phyloP scores from a whole-genome alignment of 2,329 filamentous ascomycete species.

The Teratosphaeriaceae sp. region DNA sequence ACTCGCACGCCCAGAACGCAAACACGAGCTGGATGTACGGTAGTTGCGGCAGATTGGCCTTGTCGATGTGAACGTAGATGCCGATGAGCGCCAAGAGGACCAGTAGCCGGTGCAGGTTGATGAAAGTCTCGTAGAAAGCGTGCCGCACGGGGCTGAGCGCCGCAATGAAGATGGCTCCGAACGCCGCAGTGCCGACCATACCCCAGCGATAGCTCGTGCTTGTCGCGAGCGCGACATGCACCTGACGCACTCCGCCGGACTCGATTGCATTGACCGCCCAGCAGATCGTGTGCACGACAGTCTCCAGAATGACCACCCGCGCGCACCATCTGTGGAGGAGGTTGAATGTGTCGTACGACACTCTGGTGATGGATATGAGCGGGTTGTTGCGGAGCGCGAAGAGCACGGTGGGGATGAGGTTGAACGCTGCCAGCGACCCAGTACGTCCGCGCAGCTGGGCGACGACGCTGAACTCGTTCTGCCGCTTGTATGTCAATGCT shows the following conservation, averaged over 20 bases:
- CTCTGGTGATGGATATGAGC: slow-evolving; percentile 69
- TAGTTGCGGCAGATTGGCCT: slow-evolving; percentile 61
- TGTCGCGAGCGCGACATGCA: slow-evolving; percentile 48
- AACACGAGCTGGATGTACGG: slow-evolving; percentile 69
- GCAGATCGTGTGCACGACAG: slow-evolving; percentile 61
- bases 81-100: slow-evolving; percentile 61
- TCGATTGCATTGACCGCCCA: slow-evolving; percentile 63
- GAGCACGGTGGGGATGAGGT: slow-evolving; percentile 86
- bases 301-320: slow-evolving; percentile 62
- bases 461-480: slow-evolving; percentile 49
- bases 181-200: slow-evolving; percentile 51
- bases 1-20: slow-evolving; percentile 69
- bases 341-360: slow-evolving; percentile 97
- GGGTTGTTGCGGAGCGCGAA: slow-evolving; percentile 92
- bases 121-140: slow-evolving; percentile 95
- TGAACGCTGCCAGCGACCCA: slow-evolving; percentile 76
- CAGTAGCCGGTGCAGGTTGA: slow-evolving; percentile 75
- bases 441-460: slow-evolving; percentile 82
- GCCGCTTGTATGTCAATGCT: slow-evolving; percentile 52
- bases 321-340: slow-evolving; percentile 80
- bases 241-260: slow-evolving; percentile 55
- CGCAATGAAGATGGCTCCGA: slow-evolving; percentile 61
- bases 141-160: slow-evolving; percentile 78
- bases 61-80: slow-evolving; percentile 71
- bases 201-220: slow-evolving; percentile 61